phyloP scores from a whole-genome alignment of 345 rosid genomes.

The Eucalyptus curtisii region DNA sequence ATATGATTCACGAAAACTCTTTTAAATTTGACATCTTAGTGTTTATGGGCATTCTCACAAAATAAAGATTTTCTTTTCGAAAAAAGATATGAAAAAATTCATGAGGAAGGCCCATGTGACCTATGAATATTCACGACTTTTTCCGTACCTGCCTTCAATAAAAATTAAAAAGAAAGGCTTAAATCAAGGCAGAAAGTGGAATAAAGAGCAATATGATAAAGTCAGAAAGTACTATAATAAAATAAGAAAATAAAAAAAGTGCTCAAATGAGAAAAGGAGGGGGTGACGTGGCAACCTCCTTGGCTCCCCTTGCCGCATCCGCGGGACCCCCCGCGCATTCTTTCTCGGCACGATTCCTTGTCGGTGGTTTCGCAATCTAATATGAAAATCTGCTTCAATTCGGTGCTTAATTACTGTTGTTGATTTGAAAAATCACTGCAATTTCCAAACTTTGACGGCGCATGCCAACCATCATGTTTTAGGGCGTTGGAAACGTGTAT shows the following conservation, averaged over 20 bases:
- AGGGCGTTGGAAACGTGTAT: not conserved
- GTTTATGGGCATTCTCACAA: fast-evolving
- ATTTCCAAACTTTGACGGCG: not conserved
- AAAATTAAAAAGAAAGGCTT: not conserved
- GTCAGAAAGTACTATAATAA: not conserved
- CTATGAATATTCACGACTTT: not conserved
- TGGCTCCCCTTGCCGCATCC: no score
- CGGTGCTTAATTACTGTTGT: not conserved
- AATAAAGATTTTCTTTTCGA: no score
- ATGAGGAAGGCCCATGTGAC: not conserved
- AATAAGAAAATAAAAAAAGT: not conserved
- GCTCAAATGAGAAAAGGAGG: not conserved
- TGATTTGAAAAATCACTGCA: not conserved
- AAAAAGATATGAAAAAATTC: no score
- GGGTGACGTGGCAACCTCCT: not conserved
- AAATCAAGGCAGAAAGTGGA: fast-evolving
- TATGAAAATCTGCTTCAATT: not conserved
- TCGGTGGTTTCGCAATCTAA: not conserved
- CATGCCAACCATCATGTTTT: not conserved
- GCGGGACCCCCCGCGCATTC: no score
- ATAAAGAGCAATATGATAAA: not conserved
- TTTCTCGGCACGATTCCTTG: no score
- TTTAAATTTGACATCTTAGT: fast-evolving
- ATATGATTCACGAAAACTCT: not conserved
- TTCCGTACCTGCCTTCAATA: not conserved